A percentile compares a stretch with the other conserved stretches of the same genome.
Conservation (phyloP, 2,329 filamentous ascomycete genomes). For the Aspergillus terreus region DNA sequence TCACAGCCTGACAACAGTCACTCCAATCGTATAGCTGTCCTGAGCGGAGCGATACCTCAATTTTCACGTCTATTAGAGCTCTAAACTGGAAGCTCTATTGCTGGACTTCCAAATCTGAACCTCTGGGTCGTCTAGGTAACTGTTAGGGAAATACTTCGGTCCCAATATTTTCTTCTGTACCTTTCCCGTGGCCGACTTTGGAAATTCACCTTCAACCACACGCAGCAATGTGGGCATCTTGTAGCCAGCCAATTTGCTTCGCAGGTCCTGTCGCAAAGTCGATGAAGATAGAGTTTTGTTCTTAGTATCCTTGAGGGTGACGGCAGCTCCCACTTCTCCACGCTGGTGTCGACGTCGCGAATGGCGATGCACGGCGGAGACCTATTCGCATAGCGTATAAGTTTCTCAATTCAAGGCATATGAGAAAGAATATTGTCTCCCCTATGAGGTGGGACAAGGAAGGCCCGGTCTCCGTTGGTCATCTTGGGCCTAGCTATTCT, state of each 20-base stretch:
- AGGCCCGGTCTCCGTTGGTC: background rate
- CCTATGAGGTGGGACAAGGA: background rate
- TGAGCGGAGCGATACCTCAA: too few relatives aligned
- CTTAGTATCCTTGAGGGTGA: constrained; percentile 33
- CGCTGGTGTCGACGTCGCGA: constrained; percentile 27
- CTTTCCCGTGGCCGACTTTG: constrained; percentile 77
- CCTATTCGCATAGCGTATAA: constrained; percentile 29
- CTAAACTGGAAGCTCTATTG: background rate
- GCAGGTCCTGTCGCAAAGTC: constrained; percentile 34
- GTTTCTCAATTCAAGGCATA: constrained; percentile 29
- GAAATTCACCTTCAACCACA: constrained; percentile 59
- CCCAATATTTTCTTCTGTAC: constrained; percentile 38
- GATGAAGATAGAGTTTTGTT: constrained; percentile 24
- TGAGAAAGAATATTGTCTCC: constrained; percentile 30
- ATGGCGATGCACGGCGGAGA: constrained; percentile 22
- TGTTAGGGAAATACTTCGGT: constrained; percentile 31
- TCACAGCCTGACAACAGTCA: too few relatives aligned
- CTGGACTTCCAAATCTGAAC: background rate
- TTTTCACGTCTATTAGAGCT: background rate
- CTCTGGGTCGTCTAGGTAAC: constrained; percentile 21
- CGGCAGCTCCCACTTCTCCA: constrained; percentile 46
- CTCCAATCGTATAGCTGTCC: too few relatives aligned
- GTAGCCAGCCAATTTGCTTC: constrained; percentile 64
- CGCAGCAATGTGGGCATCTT: constrained; percentile 88
- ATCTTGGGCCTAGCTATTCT: background rate